Percentiles rank a stretch among this genome's conserved stretches.
These are phyloP conservation scores for Fusarium annulatum DNA, from an alignment of 2,329 filamentous ascomycete species.

Conservation along the genomic window DNA sequence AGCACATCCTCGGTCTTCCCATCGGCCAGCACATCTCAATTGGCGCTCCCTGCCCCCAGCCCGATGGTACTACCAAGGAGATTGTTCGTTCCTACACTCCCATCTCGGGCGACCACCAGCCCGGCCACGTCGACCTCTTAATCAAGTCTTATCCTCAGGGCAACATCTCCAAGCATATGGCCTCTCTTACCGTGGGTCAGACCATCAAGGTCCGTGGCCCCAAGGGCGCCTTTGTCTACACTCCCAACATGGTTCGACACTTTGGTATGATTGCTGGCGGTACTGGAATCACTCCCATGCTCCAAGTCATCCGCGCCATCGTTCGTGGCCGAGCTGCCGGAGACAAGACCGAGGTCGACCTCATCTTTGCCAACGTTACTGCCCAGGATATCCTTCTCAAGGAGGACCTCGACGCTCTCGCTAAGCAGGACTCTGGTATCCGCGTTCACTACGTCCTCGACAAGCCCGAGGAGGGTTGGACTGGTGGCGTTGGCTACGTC, in stretches of 20 bases:
- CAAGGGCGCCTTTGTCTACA: conserved; percentile 98
- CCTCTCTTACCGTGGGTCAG: conserved; percentile 83
- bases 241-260: conserved; percentile 93
- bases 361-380: conserved; percentile 98
- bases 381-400: conserved; percentile 90
- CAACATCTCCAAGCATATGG: conserved; percentile 96
- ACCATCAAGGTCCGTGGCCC: conserved; percentile 91
- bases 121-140: conserved; percentile 93
- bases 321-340: conserved; percentile 81
- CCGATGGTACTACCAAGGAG: conserved; percentile 80
- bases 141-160: conserved; percentile 98
- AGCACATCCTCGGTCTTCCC: conserved; percentile 89
- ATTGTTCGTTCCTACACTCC: conserved; percentile 93
- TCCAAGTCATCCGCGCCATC: conserved; percentile 94
- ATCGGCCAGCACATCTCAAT: conserved; percentile 99
- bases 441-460: conserved; percentile 95
- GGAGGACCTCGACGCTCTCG: conserved; percentile 87
- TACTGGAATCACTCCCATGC: conserved; percentile 98
- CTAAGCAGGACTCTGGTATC: conserved; percentile 81
- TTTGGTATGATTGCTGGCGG: conserved; percentile 99
- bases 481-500: conserved; percentile 92
- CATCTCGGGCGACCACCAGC: conserved; percentile 88
- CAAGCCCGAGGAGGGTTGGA: conserved; percentile 93
- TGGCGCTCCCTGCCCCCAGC: conserved; percentile 76
- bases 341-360: conserved; percentile 88